Conservation (phyloP, 2,329 filamentous ascomycete species). For the Diaporthe destruens region DNA sequence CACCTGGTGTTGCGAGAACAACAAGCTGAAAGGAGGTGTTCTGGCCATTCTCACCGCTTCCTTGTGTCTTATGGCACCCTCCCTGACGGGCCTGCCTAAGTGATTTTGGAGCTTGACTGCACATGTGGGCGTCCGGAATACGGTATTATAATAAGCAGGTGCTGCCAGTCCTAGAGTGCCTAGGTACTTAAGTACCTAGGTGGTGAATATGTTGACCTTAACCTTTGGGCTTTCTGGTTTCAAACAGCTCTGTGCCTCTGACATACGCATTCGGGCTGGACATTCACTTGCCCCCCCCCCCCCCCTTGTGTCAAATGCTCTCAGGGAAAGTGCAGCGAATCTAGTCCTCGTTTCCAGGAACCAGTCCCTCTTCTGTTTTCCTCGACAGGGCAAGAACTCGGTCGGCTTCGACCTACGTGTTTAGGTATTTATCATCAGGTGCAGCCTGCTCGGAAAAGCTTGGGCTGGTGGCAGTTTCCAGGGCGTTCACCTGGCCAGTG, state of each 20-base stretch:
- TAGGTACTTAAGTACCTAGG: too few species aligned
- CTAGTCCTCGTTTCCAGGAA: not conserved
- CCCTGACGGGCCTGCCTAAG: not conserved
- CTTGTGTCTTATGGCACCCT: not conserved
- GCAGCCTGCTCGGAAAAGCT: not conserved
- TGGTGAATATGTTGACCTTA: not conserved
- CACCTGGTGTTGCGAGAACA: not conserved
- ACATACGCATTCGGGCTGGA: not conserved
- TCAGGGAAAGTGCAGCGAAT: conserved; percentile 26
- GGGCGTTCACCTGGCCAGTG: conserved; percentile 6
- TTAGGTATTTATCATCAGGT: not conserved
- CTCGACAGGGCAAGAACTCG: conserved; percentile 17
- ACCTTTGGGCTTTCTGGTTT: not conserved
- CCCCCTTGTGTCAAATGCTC: too few species aligned
- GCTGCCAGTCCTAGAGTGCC: not conserved
- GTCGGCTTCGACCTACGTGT: not conserved
- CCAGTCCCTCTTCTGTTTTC: not conserved
- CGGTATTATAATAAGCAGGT: not conserved
- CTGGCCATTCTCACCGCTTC: too few species aligned
- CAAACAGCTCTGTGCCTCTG: not conserved
- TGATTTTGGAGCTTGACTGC: not conserved
- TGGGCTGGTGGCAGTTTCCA: conserved; percentile 33
- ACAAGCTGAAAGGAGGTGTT: not conserved
- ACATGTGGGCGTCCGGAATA: not conserved
- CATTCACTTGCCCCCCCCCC: not conserved